Base-by-base conservation (phyloP, 2,329 filamentous ascomycete genomes). In the Cladosporium sp. region DNA sequence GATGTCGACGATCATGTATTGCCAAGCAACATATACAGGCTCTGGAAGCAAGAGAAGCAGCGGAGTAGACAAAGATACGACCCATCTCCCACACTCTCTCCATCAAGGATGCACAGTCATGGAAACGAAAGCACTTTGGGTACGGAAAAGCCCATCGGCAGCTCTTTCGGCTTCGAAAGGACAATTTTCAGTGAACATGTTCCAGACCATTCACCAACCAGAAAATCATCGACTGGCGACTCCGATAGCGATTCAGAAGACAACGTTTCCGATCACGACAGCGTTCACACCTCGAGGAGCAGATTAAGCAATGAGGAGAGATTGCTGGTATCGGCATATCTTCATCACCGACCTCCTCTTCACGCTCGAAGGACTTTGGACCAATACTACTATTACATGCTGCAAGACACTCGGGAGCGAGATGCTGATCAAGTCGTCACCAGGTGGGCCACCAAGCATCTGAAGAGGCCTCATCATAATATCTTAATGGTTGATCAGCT, bases 401-500 rank as follows among this genome's bases (percentile, higher is more conserved):
- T 81, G 8, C 9, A 19, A 44, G 78, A 84, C 56, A 86, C 83
- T 0, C 70, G 76, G 40, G 73, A 69, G 7, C 75, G 82, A 32
- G 83, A 86, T 56, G 70, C 71, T 24, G 81, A 85, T 57, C 83
- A 86, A 61, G 82, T 85, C 1, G 81, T 85, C 1, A 76, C 55
- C 70, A 66, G 32, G 70, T 71, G 47, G 58, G 58, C 20, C 43
- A 48, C 45, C 53, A 58, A 12, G 39, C 56, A 12, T 51, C 67
- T 22, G 59, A 61, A 40, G 62, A 62, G 13, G 59, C 13, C n/a
- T 3, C 40, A 82, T 51, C 74, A 74, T 1, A 83, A 83, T 54
- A 76, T 85, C 3, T 83, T 83, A 61, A 85, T 85, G 82, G 82
- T 86, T 0, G 83, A 86, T 61, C 83, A 85, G 57, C 68, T 86